Base-by-base conservation (phyloP, 495 filamentous ascomycete species). In the Darksidea phi region DNA sequence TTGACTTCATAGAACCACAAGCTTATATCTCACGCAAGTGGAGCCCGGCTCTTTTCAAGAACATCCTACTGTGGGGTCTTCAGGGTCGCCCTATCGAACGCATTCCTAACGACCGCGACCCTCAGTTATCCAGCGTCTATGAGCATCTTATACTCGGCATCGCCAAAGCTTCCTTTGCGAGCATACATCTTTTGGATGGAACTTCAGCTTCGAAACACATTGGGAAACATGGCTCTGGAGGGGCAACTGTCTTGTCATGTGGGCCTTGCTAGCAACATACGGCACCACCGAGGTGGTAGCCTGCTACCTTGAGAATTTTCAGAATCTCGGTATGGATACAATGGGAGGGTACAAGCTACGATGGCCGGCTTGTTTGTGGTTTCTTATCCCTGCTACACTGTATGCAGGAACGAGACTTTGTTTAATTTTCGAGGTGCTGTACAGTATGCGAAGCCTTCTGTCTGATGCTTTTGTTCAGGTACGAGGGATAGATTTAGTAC, bases 1-100 rank as follows among this genome's bases (percentile, higher is more conserved):
- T 72, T 11, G 70, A 68, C 54, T 72, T 72, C 37, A 12, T 66
- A 37, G 25, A 53, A 28, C 21, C 21, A 17, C 10, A 23, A 6
- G 25, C 25, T 17, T 53, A 53, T 28, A 38, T 53, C 8, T 12
- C 49, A 15, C 49, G 8, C 8, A 53, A 53, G 26, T 53, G 49
- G 46, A 48, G 46, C 46, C 20, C 2, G 18, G 15, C 8, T 8
- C 7, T 48, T 7, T 18, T 48, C 13, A 18, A 48, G 8, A 10
- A 17, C 8, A 48, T 48, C 45, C 45, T 48, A 10, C 45, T 6
- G 8, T 7, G 8, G 8, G 45, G 45, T 23, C 17, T 48, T 48
- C 45, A 48, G 20, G 18, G 8, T 23, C 45, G 45, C 8, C 45
- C 17, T 8, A 48, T 48, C 45, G 45, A 48, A 17, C 45, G 45